phyloP scores from a whole-genome alignment of 257 asterid genomes.

The Linderniella brevidens region DNA sequence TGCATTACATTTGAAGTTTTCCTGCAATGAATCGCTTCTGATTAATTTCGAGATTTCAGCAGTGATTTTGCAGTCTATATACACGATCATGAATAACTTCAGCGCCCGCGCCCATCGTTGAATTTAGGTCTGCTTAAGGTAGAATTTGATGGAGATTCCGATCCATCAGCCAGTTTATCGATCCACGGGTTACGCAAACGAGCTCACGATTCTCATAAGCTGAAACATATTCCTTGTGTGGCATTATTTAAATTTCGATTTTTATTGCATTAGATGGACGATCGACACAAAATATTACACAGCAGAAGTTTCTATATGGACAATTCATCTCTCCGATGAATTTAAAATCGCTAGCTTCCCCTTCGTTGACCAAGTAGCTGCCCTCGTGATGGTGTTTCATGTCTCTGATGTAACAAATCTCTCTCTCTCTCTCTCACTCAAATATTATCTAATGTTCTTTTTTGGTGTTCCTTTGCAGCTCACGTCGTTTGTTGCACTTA shows the following conservation, averaged over 20 bases:
- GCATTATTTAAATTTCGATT: neutral
- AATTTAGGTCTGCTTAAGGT: constrained; percentile 44
- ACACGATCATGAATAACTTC: no score
- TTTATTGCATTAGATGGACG: constrained; percentile 48
- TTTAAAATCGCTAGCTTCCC: constrained; percentile 35
- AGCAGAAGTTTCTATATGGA: constrained; percentile 75
- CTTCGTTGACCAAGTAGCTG: constrained; percentile 26
- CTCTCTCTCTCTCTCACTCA: neutral
- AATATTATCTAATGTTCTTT: neutral
- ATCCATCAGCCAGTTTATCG: constrained; percentile 32
- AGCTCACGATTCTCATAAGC: neutral
- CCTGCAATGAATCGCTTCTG: no score
- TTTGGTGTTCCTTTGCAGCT: constrained; percentile 27
- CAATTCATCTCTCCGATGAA: constrained; percentile 50
- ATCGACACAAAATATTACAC: constrained; percentile 84
- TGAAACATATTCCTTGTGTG: no score
- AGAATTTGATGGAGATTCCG: constrained; percentile 52
- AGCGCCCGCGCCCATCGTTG: constrained; percentile 4
- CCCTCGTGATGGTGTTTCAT: constrained; percentile 88
- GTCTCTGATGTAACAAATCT: constrained; percentile 35
- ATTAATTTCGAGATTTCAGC: no score
- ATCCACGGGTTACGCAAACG: constrained; percentile 57
- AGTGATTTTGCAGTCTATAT: no score
- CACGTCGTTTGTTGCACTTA: constrained; percentile 52
- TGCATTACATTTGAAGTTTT: no score